These are phyloP conservation scores for Saccharomycodes ludwigii DNA, from an alignment of 805 yeast species.

Conservation along the genomic window DNA sequence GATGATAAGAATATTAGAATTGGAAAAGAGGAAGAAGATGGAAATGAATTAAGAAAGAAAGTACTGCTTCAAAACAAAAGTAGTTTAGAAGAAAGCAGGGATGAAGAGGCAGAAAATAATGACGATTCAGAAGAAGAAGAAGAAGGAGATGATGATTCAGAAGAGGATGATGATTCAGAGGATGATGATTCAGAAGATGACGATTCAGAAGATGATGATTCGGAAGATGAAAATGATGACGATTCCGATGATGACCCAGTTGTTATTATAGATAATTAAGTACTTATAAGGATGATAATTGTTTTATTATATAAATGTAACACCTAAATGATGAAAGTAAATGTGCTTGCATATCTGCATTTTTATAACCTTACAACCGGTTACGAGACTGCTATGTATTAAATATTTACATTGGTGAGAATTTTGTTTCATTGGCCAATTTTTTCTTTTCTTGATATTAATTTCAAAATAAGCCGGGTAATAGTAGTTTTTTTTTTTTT, in stretches of 20 bases:
- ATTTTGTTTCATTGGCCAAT: too few relatives aligned
- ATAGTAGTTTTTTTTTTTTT: too few relatives aligned
- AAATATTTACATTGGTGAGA: too few relatives aligned
- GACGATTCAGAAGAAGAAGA: slow-evolving; percentile 37
- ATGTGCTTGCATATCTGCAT: neutral
- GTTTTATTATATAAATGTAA: slow-evolving; percentile 2
- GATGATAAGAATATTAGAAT: slow-evolving; percentile 13
- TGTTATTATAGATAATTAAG: too few relatives aligned
- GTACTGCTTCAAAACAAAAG: slow-evolving; percentile 6
- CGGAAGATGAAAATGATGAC: slow-evolving; percentile 29
- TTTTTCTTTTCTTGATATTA: too few relatives aligned
- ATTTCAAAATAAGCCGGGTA: too few relatives aligned
- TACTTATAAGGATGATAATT: slow-evolving; percentile 14
- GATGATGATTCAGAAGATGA: slow-evolving; percentile 28
- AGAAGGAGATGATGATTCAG: slow-evolving; percentile 29
- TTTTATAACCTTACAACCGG: too few relatives aligned
- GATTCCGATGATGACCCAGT: slow-evolving; percentile 29
- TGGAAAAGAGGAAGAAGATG: slow-evolving; percentile 21
- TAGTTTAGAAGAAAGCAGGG: slow-evolving; percentile 10
- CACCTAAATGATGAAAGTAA: neutral
- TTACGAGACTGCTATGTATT: too few relatives aligned
- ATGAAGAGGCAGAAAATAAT: slow-evolving; percentile 28
- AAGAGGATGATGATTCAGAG: slow-evolving; percentile 33
- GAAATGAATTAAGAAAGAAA: slow-evolving; percentile 17
- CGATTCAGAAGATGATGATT: slow-evolving; percentile 28